Evolutionary conservation across 208 protist genomes (phyloP).

Genomic region (Leishmania aethiopica): DNA sequence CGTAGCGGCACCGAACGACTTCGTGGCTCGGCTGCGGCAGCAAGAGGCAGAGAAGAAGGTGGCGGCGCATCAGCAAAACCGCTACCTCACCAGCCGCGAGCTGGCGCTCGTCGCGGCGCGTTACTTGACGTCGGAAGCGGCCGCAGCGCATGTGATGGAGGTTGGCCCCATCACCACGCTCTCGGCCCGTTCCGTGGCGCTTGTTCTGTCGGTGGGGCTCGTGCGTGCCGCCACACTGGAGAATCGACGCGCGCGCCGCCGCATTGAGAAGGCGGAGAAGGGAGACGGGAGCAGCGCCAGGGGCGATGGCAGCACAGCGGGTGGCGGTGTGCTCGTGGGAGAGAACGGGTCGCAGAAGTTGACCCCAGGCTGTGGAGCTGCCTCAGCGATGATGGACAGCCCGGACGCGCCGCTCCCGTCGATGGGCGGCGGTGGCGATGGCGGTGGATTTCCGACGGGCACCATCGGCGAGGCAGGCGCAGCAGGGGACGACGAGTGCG

Average conservation of each 20-base stretch:
- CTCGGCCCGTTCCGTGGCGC: constrained; percentile 7
- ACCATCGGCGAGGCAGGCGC: not conserved
- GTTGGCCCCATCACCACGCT: constrained; percentile 13
- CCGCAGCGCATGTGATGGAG: constrained; percentile 10
- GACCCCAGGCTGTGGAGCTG: not conserved
- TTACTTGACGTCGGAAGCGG: constrained; percentile 20
- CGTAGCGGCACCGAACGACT: constrained; percentile 22
- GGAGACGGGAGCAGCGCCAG: not conserved
- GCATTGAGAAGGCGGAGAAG: constrained; percentile 5
- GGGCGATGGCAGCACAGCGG: not conserved
- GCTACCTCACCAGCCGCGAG: constrained; percentile 23
- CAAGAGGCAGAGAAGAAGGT: constrained; percentile 19
- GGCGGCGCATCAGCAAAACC: constrained; percentile 21
- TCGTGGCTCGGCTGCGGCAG: constrained; percentile 26
- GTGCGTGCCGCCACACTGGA: constrained; percentile 25
- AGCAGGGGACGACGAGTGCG: not conserved
- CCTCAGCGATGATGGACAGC: not conserved
- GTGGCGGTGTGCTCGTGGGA: not conserved
- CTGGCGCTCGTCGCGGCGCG: constrained; percentile 13
- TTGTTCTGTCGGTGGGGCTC: constrained; percentile 26
- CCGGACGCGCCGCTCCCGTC: not conserved
- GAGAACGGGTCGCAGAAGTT: not conserved
- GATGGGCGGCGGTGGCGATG: not conserved
- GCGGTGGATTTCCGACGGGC: constrained; percentile 7
- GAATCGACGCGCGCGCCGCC: constrained; percentile 18